These are phyloP conservation scores for Candida namnaoensis DNA, from an alignment of 805 yeast species.

Conservation along the genomic window DNA sequence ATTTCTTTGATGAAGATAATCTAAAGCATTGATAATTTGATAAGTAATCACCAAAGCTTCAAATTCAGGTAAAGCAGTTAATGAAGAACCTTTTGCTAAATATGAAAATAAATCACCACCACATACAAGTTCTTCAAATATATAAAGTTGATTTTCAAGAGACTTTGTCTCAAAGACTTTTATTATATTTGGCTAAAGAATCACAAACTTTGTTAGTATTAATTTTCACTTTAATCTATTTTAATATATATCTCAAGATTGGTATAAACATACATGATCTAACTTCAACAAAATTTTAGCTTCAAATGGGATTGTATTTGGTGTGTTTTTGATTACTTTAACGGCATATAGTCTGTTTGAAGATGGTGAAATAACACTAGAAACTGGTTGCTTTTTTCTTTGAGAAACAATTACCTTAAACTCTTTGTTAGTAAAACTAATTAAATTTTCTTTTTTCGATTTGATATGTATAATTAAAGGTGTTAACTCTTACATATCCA, in stretches of 20 bases:
- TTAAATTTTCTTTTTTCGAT: not conserved
- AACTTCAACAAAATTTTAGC: constrained; percentile 30
- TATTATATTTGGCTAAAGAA: constrained; percentile 37
- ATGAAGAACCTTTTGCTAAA: constrained; percentile 30
- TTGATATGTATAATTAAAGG: constrained; percentile 6
- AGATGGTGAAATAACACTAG: too few relatives aligned
- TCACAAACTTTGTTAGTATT: not conserved
- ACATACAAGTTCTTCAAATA: constrained; percentile 36
- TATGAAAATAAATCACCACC: constrained; percentile 58
- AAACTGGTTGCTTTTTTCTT: constrained; percentile 6
- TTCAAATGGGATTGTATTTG: constrained; percentile 27
- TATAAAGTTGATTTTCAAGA: constrained; percentile 24
- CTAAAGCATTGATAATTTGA: constrained; percentile 49
- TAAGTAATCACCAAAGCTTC: constrained; percentile 44
- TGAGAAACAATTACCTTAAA: constrained; percentile 23
- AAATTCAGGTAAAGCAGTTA: constrained; percentile 39
- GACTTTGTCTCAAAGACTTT: constrained; percentile 28
- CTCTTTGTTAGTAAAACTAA: not conserved
- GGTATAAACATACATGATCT: constrained; percentile 26
- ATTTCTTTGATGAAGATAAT: constrained; percentile 42
- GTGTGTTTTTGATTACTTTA: constrained; percentile 29
- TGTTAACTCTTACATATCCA: constrained; percentile 36
- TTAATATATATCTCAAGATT: too few relatives aligned
- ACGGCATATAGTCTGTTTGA: constrained; percentile 34
- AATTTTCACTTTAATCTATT: too few relatives aligned